phyloP scores from a whole-genome alignment of 768 basidiomycete species.

The Macrolepiota fuliginosa region DNA sequence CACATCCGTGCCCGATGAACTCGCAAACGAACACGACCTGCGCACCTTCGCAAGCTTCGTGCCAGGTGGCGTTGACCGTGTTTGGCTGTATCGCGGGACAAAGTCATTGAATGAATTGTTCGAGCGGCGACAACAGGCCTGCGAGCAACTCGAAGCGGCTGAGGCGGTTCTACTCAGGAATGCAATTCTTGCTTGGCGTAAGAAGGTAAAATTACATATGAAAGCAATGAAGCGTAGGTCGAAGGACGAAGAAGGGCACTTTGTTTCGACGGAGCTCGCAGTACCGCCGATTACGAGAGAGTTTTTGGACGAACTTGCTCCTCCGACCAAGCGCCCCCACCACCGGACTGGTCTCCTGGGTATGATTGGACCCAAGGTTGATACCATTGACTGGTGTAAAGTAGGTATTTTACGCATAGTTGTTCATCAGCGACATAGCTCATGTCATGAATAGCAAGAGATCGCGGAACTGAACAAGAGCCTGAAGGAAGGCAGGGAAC shows the following conservation, averaged over 20 bases:
- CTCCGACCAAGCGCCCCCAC: conserved; percentile 46
- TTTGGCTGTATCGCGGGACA: conserved; percentile 67
- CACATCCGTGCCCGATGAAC: conserved; percentile 57
- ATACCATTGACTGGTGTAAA: conserved; percentile 64
- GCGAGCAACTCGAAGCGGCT: conserved; percentile 56
- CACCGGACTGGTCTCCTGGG: conserved; percentile 49
- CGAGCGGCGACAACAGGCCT: conserved; percentile 41
- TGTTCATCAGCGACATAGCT: neutral
- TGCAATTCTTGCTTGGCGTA: conserved; percentile 39
- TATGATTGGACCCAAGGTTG: conserved; percentile 57
- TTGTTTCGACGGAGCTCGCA: conserved; percentile 12
- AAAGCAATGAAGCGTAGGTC: conserved; percentile 25
- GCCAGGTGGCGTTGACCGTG: conserved; percentile 64
- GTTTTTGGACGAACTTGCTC: conserved; percentile 52
- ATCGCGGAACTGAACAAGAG: conserved; percentile 43
- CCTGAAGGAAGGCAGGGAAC: conserved; percentile 39
- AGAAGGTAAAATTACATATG: conserved; percentile 33
- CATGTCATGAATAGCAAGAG: conserved; percentile 38
- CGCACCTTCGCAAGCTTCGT: conserved; percentile 58
- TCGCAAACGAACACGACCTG: conserved; percentile 45
- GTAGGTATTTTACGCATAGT: conserved; percentile 23
- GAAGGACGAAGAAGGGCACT: conserved; percentile 27
- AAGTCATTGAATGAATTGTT: conserved; percentile 40
- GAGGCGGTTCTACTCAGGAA: conserved; percentile 43
- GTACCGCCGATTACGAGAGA: conserved; percentile 26